phyloP scores from a whole-genome alignment of 129 eudicot genomes.

The Ambrosia artemisiifolia region DNA sequence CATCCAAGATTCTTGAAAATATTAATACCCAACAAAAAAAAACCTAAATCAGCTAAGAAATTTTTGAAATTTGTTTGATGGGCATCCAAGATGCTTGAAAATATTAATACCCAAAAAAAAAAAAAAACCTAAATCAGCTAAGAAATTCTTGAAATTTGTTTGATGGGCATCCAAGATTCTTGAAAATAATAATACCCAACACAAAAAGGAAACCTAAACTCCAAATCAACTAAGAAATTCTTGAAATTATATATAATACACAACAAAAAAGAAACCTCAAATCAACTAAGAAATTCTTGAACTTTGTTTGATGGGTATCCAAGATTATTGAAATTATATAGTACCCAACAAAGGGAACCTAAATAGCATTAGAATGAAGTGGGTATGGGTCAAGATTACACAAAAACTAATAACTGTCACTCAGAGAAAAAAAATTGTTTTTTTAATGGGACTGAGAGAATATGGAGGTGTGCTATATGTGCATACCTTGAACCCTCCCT shows the following conservation, averaged over 20 bases:
- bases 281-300: constrained; percentile 7
- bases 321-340: constrained; percentile 39
- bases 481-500: constrained; percentile 80
- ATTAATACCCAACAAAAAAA: no score
- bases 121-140: constrained; percentile 32
- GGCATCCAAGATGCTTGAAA: constrained; percentile 37
- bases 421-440: not conserved
- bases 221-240: no score
- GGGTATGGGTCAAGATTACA: constrained; percentile 60
- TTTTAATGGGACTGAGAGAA: constrained; percentile 50
- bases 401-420: constrained; percentile 22
- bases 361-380: constrained; percentile 56
- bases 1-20: no score
- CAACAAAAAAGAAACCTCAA: constrained; percentile 4
- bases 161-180: constrained; percentile 31
- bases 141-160: not conserved
- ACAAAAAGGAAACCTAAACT: no score
- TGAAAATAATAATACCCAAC: constrained; percentile 43
- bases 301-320: constrained; percentile 10
- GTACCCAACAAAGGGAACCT: constrained; percentile 45
- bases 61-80: not conserved
- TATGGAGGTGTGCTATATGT: constrained; percentile 60
- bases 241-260: no score
- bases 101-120: constrained; percentile 47
- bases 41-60: constrained; percentile 13